Evolutionary conservation across 495 filamentous ascomycete species (phyloP), one percentile per base, ranked within the genome.

Genomic region (Terfezia boudieri): DNA sequence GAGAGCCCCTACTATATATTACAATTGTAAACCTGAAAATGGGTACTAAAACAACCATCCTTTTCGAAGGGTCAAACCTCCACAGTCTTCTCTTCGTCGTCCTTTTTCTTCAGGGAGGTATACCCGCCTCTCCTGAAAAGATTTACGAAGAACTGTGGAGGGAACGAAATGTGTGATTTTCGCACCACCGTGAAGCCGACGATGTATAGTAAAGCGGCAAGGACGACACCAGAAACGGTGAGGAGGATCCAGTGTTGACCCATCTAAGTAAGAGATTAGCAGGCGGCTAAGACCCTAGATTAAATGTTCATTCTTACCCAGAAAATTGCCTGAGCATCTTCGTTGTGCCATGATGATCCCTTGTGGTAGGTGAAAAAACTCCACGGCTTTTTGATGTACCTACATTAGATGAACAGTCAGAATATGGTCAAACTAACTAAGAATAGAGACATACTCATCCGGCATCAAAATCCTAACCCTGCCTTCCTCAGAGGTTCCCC

Each of bases 321-420:
- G 66, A 88, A 84, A 60, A 88, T 84, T 5, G 84, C 65, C 60
- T 74, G 70, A 9, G 84, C 83, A 60, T 88, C 83, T 55, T 74
- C 76, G 20, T 74, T 74, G 62, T 88, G 83, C 83, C 83, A 87
- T 61, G 77, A 82, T 66, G 76, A 84, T 17, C 83, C 83, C 36
- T 73, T 72, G 59, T 83, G 76, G 59, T 84, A 79, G 17, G 75
- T 80, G 63, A 88, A 88, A 71, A 88, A 87, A 57, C 78, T 81
- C 82, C 81, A 86, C 0, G 74, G 66, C 57, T 77, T 73, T 55
- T 73, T 71, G 57, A 81, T 81, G 66, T 85, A 86, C 61, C 84
- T 83, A 38, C 77, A 73, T 38, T 71, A 73, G 71, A 78, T 77
- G 41, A 85, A 53, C n/a, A 73, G 49, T 57, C 23, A 56, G 59